phyloP scores from a whole-genome alignment of 306 rosid species.

The Rosa multiflora region DNA sequence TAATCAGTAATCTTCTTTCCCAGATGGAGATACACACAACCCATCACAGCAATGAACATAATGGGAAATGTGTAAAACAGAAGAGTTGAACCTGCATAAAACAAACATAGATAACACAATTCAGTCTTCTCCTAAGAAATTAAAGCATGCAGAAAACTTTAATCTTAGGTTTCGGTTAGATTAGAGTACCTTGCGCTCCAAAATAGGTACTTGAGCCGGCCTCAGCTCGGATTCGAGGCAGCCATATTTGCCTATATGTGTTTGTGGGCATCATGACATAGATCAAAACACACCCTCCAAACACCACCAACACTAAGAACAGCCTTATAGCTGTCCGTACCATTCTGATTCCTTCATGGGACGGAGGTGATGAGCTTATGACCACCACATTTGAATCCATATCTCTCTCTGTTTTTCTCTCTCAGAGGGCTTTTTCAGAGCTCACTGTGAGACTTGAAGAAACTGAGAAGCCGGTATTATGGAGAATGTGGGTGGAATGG shows the following conservation, averaged over 20 bases:
- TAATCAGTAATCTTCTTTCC: constrained; percentile 28
- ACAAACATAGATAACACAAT: background rate
- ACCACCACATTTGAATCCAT: constrained; percentile 19
- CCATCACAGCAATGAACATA: constrained; percentile 55
- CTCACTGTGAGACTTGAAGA: background rate
- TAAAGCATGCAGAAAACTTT: background rate
- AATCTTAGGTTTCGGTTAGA: background rate
- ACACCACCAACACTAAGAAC: background rate
- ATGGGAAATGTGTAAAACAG: constrained; percentile 58
- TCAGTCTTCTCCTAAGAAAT: background rate
- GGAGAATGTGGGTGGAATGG: constrained; percentile 16
- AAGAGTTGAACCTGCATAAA: constrained; percentile 40
- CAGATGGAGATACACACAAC: constrained; percentile 61
- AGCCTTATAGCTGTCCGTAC: background rate
- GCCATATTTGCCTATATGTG: background rate
- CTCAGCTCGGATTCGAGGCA: background rate
- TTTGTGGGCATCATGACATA: background rate
- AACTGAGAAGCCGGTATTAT: background rate
- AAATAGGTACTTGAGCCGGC: constrained; percentile 26
- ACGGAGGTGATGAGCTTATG: constrained; percentile 14
- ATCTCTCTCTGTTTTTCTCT: constrained; percentile 17
- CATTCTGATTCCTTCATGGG: constrained; percentile 13
- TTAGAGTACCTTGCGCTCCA: constrained; percentile 49
- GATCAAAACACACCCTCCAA: background rate
- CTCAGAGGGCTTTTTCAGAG: background rate